phyloP scores from a whole-genome alignment of 2,329 filamentous ascomycete genomes.

The Sclerotinia glacialis region DNA sequence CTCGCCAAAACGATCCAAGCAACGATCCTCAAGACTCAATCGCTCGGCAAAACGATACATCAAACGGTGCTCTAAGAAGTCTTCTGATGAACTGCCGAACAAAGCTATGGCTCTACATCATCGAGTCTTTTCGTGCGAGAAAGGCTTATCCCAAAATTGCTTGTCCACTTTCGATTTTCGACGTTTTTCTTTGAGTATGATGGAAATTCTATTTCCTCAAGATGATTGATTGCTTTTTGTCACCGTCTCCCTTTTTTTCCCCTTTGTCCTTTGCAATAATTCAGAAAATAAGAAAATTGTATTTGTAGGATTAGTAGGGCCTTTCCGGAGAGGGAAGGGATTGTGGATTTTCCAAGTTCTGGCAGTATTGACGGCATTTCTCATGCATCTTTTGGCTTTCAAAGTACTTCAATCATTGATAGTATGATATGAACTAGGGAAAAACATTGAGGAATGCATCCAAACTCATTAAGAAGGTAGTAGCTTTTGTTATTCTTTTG shows the following conservation, averaged over 20 bases:
- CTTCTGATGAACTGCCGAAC: not conserved
- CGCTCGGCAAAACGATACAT: not conserved
- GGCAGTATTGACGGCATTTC: not conserved
- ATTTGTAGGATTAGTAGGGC: not conserved
- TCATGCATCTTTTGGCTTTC: not conserved
- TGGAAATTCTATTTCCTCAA: constrained; percentile 11
- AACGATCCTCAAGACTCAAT: not conserved
- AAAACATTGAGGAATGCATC: not conserved
- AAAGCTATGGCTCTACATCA: not conserved
- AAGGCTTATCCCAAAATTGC: constrained; percentile 1
- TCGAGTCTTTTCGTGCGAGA: constrained; percentile 1
- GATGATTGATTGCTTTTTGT: constrained; percentile 10
- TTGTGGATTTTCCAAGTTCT: not conserved
- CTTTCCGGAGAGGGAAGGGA: not conserved
- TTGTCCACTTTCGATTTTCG: constrained; percentile 11
- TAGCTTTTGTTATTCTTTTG: not conserved
- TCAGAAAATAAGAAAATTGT: not conserved
- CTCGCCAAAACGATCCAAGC: not conserved
- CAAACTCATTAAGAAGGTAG: not conserved
- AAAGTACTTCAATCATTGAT: not conserved
- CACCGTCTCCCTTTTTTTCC: not conserved
- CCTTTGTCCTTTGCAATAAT: constrained; percentile 6
- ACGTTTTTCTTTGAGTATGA: constrained; percentile 12
- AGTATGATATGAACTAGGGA: too few relatives aligned
- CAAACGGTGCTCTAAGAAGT: not conserved